Percentiles rank a stretch among this genome's conserved stretches.
Evolutionary conservation across 1,284 basidiomycete genomes (phyloP).

Genomic region (Hymenochaete sp.): DNA sequence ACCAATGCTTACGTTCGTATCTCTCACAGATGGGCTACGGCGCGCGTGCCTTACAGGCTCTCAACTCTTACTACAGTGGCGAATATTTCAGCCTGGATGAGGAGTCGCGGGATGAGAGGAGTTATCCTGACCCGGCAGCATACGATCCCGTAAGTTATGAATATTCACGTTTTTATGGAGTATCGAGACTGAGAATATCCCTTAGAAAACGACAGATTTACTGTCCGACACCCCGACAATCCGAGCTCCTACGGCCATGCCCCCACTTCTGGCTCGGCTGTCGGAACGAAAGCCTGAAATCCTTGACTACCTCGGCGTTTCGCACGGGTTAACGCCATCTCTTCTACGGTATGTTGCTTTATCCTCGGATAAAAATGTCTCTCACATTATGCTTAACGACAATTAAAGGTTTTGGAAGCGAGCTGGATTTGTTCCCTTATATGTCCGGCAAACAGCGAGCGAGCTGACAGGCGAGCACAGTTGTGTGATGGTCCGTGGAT

Average conservation of each 20-base stretch:
- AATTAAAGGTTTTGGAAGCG: conserved; percentile 86
- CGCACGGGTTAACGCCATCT: conserved; percentile 87
- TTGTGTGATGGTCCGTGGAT: conserved; percentile 81
- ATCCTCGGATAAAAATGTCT: conserved; percentile 4
- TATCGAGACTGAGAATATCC: neutral
- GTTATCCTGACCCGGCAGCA: conserved; percentile 53
- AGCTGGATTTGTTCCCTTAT: conserved; percentile 84
- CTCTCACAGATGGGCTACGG: conserved; percentile 95
- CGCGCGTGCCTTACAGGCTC: conserved; percentile 77
- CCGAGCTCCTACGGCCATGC: conserved; percentile 76
- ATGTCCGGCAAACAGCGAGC: conserved; percentile 89
- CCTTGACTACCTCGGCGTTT: conserved; percentile 94
- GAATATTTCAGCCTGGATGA: conserved; percentile 90
- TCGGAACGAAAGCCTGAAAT: conserved; percentile 86
- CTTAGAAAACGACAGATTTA: conserved; percentile 38
- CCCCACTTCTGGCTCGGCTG: conserved; percentile 86
- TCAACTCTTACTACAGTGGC: conserved; percentile 89
- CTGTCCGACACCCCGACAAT: conserved; percentile 70
- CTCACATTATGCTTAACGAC: neutral
- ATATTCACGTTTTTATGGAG: neutral
- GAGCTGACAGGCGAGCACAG: conserved; percentile 96
- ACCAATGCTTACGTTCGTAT: conserved; percentile 12
- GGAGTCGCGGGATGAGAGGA: conserved; percentile 41
- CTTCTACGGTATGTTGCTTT: conserved; percentile 55
- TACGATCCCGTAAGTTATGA: conserved; percentile 48